Evolutionary conservation across 2,329 filamentous ascomycete species (phyloP).

Genomic region (Microthyrium microscopicum): DNA sequence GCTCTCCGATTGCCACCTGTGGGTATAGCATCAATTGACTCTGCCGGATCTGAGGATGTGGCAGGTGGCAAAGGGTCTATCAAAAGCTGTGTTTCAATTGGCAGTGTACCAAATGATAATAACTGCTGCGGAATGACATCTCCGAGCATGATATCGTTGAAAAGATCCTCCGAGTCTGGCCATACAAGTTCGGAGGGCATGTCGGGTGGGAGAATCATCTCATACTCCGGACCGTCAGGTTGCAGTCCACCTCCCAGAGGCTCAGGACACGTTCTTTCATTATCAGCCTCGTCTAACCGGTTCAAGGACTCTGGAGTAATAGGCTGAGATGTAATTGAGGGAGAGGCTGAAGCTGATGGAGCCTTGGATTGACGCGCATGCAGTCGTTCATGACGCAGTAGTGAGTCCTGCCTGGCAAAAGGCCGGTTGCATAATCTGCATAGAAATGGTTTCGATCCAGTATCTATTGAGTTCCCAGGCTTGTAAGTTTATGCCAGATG

Average conservation of each 20-base stretch:
- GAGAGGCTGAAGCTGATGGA: neutral
- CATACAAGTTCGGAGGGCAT: constrained; percentile 27
- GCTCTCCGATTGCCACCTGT: constrained; percentile 26
- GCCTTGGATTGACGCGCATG: neutral
- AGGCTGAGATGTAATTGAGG: neutral
- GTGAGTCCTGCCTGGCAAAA: constrained; percentile 7
- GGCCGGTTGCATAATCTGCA: constrained; percentile 5
- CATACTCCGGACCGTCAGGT: neutral
- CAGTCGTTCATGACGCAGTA: constrained; percentile 6
- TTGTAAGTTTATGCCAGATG: neutral
- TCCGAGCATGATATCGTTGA: constrained; percentile 28
- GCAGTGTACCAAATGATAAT: constrained; percentile 14
- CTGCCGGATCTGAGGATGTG: constrained; percentile 21
- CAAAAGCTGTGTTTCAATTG: constrained; percentile 16
- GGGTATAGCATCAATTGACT: constrained; percentile 22
- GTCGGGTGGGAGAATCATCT: constrained; percentile 12
- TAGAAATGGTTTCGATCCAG: constrained; percentile 4
- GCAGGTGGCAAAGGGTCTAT: constrained; percentile 21
- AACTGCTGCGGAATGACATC: constrained; percentile 26
- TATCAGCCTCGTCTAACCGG: neutral
- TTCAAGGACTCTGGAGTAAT: neutral
- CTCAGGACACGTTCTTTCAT: neutral
- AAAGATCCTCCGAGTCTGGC: constrained; percentile 28
- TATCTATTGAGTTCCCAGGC: constrained; percentile 6
- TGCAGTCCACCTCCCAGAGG: neutral